Conservation (phyloP, 2,329 filamentous ascomycete genomes). For the Fusarium oxysporum region DNA sequence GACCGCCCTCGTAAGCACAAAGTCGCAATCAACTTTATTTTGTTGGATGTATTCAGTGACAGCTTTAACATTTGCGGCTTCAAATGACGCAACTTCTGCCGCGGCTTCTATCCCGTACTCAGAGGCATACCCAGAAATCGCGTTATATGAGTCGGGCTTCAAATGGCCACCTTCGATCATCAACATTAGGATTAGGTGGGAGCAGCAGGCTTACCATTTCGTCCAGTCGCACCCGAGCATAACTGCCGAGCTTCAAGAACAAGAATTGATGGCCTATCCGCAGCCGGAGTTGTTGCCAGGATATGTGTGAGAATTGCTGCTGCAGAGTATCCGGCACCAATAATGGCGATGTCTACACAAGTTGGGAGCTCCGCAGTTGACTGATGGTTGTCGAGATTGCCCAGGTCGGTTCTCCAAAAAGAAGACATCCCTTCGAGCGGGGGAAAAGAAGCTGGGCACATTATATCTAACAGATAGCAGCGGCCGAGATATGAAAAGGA, state of each 20-base stretch:
- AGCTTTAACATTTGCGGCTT: not conserved
- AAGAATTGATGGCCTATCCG: not conserved
- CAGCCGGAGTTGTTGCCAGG: not conserved
- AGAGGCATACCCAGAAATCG: not conserved
- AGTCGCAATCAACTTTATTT: not conserved
- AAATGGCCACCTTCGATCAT: not conserved
- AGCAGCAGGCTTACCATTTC: not conserved
- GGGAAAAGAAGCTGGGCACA: fast-evolving
- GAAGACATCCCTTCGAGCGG: not conserved
- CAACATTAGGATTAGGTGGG: too few species aligned
- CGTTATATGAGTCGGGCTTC: not conserved
- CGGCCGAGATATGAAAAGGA: fast-evolving
- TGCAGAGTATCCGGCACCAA: not conserved
- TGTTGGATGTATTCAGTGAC: not conserved
- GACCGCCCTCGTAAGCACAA: not conserved
- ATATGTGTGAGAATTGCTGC: not conserved
- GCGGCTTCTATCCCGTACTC: not conserved
- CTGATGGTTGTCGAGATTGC: fast-evolving
- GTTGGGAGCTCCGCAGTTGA: not conserved
- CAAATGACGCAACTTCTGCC: not conserved
- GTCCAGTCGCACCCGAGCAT: not conserved
- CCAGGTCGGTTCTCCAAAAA: fast-evolving
- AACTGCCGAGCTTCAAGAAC: not conserved
- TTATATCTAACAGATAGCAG: fast-evolving
- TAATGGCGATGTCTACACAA: fast-evolving